These are phyloP conservation scores for Clonostachys chloroleuca DNA, from an alignment of 2,329 filamentous ascomycete species.

Conservation along the genomic window DNA sequence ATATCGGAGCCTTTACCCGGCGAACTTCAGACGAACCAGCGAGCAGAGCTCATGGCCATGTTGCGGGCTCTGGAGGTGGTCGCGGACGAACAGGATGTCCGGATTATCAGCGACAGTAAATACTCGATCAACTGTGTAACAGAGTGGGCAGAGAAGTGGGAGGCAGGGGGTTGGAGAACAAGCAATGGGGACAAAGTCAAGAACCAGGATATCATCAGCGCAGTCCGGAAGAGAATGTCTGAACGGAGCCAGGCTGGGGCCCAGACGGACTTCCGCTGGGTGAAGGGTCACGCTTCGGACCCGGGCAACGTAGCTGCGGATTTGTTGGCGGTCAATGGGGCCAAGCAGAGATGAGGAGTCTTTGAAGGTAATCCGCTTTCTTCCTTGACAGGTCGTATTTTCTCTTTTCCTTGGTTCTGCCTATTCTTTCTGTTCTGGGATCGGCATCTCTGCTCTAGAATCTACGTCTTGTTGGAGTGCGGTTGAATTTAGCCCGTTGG, in stretches of 20 bases:
- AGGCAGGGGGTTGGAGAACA: conserved; percentile 73
- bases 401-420: not conserved
- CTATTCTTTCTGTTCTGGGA: not conserved
- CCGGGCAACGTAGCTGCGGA: conserved; percentile 80
- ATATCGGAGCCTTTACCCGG: conserved; percentile 74
- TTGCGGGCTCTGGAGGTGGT: conserved; percentile 76
- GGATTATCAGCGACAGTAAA: conserved; percentile 83
- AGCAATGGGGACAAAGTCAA: conserved; percentile 66
- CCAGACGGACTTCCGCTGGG: conserved; percentile 74
- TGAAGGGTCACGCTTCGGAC: conserved; percentile 77
- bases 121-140: conserved; percentile 90
- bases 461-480: no score
- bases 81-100: conserved; percentile 61
- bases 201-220: conserved; percentile 80
- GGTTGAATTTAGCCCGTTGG: not conserved
- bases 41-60: conserved; percentile 90
- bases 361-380: not conserved
- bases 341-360: conserved; percentile 14
- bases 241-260: conserved; percentile 57
- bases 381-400: not conserved
- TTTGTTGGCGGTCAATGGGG: conserved; percentile 58
- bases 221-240: conserved; percentile 66
- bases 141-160: conserved; percentile 78
- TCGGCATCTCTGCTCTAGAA: no score
- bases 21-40: conserved; percentile 82